These are phyloP conservation scores for Tetratostichococcus sp. DNA, from an alignment of 139 green algal genomes.

Conservation along the genomic window DNA sequence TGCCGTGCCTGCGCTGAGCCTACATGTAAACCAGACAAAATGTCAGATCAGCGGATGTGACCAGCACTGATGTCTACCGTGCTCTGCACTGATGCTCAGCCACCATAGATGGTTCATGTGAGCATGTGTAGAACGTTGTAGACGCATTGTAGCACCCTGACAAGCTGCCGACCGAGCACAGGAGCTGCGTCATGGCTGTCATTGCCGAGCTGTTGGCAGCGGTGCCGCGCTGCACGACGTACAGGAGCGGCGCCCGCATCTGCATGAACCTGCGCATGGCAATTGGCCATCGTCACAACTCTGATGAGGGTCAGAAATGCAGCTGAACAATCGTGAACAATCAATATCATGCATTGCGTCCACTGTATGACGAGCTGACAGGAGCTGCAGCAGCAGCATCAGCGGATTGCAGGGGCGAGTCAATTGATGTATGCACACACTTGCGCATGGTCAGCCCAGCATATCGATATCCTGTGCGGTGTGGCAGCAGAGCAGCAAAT, in stretches of 20 bases:
- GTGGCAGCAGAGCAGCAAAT: neutral
- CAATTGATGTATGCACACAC: too few species aligned
- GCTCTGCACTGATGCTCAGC: neutral
- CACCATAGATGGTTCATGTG: neutral
- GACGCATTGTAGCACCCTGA: neutral
- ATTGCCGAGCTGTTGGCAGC: constrained; percentile 23
- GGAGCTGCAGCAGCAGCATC: too few species aligned
- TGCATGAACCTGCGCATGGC: constrained; percentile 26
- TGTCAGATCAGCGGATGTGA: too few species aligned
- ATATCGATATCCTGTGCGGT: too few species aligned
- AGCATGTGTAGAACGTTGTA: neutral
- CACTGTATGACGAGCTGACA: too few species aligned
- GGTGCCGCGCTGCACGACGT: constrained; percentile 3
- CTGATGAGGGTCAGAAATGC: too few species aligned
- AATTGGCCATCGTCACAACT: too few species aligned
- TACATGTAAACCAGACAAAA: neutral
- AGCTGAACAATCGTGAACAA: too few species aligned
- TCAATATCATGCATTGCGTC: too few species aligned
- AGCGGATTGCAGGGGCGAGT: too few species aligned
- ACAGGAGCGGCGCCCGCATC: constrained; percentile 20
- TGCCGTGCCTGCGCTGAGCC: neutral
- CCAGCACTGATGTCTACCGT: too few species aligned
- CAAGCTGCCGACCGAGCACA: neutral
- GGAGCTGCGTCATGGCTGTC: neutral
- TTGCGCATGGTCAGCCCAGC: too few species aligned